Base-by-base conservation (phyloP, 768 basidiomycete genomes). In the Thelephora aurantiotincta region DNA sequence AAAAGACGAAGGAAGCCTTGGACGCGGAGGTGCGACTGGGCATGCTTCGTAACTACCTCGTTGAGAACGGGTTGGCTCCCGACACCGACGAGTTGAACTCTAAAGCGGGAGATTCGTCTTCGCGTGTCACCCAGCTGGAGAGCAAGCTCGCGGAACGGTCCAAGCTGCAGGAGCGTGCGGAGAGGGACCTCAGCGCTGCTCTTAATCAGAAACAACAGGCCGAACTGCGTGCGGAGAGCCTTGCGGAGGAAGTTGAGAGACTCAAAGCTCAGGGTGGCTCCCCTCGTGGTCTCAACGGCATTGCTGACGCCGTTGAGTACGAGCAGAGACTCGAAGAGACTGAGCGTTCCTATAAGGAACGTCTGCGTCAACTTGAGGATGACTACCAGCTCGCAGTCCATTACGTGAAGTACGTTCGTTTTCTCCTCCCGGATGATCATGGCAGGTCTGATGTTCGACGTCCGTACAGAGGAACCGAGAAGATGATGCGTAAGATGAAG, bases 371-470 rank as follows among this genome's bases (percentile, higher is more conserved):
- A 60, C 78, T 98, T 65, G 93, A 98, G 64, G 79, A 86, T 43
- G 94, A 97, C 58, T 98, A 99, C 63, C 86, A 92, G 58, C 78
- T 93, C 45, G 94, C 96, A 12, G 93, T 98, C 48, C 86, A 91
- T 60, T 97, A 96, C 65, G 92, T 97, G 56, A 98, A 97, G 88
- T 89, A 62, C 68, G 82, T 52, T 52, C 66, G 53, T 50, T 44
- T 23, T 41, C 7, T 48, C 35, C 5, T 7, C 44, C 49, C 55
- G 45, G 48, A 46, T 37, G 34, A 42, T 47, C 51, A 47, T 47
- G 48, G 52, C 50, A 57, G 51, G 45, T 49, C 52, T 53, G 33
- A 45, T 22, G n/a, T 43, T 35, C n/a, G n/a, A 36, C 51, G n/a
- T n/a, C n/a, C n/a, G n/a, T 50, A 19, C 59, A 91, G 88, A 74